Percentiles rank a stretch among this genome's conserved stretches.
These are phyloP conservation scores for Mycosphaerella sp. DNA, from an alignment of 2,329 filamentous ascomycete genomes.

Conservation along the genomic window DNA sequence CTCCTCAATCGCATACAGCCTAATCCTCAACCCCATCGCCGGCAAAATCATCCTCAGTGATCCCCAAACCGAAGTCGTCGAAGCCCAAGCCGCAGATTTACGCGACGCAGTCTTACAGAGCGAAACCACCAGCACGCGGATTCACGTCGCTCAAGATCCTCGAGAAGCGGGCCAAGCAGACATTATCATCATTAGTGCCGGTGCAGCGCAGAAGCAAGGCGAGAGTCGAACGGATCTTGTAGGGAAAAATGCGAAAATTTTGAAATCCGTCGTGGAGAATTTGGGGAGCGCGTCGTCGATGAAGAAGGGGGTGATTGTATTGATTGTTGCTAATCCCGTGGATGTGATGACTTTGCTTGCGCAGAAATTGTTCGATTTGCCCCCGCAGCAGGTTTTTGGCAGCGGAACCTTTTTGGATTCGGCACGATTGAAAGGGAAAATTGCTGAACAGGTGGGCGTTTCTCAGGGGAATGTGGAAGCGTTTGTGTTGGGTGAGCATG, in stretches of 20 bases:
- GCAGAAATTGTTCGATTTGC: constrained; percentile 44
- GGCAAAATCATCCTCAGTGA: constrained; percentile 51
- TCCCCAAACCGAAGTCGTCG: constrained; percentile 41
- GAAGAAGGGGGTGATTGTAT: constrained; percentile 42
- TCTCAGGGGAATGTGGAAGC: constrained; percentile 38
- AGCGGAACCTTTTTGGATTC: constrained; percentile 51
- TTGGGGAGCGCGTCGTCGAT: constrained; percentile 42
- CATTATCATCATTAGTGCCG: constrained; percentile 50
- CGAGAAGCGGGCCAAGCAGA: constrained; percentile 49
- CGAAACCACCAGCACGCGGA: constrained; percentile 39
- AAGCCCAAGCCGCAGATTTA: constrained; percentile 49
- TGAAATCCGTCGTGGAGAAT: constrained; percentile 42
- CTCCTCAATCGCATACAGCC: constrained; percentile 46
- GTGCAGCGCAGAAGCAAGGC: constrained; percentile 46
- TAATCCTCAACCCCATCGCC: constrained; percentile 47
- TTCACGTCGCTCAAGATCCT: constrained; percentile 40
- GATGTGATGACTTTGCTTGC: constrained; percentile 50
- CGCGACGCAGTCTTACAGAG: constrained; percentile 45
- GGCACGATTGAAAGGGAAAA: constrained; percentile 42
- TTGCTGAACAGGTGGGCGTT: constrained; percentile 38
- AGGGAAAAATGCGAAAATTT: constrained; percentile 45
- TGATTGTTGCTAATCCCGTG: constrained; percentile 51
- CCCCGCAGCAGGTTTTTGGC: constrained; percentile 46
- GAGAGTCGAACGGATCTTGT: constrained; percentile 44
- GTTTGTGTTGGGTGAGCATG: constrained; percentile 47